A percentile compares a stretch with the other conserved stretches of the same genome.
Evolutionary conservation across 345 rosid genomes (phyloP).

Genomic region (Hevea brasiliensis): DNA sequence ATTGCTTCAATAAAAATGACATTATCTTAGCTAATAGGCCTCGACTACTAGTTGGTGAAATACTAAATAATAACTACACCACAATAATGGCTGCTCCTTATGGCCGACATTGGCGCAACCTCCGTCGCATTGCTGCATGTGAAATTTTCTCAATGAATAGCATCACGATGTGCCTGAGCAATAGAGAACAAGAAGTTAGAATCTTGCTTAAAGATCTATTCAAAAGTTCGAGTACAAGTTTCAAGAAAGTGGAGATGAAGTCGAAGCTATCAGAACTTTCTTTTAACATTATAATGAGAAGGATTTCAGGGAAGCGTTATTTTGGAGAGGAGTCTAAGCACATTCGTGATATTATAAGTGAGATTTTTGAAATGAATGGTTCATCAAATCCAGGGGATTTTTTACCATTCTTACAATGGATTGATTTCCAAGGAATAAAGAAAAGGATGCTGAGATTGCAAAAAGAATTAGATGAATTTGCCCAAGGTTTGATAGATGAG

Average conservation of each 20-base stretch:
- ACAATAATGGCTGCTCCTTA: not conserved
- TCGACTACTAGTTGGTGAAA: not conserved
- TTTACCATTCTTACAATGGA: conserved; percentile 8
- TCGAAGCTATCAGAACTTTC: not conserved
- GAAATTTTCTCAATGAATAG: conserved; percentile 5
- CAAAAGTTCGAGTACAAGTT: not conserved
- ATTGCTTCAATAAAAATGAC: not conserved
- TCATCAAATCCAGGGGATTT: too few species aligned
- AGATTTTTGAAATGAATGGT: not conserved
- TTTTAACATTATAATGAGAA: conserved; percentile 6
- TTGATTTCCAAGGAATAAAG: conserved; percentile 8
- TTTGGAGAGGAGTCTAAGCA: not conserved
- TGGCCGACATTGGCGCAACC: conserved; percentile 19
- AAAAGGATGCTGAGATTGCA: not conserved
- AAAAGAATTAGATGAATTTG: not conserved
- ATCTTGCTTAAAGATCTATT: not conserved
- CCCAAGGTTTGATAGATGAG: conserved; percentile 15
- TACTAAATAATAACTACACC: not conserved
- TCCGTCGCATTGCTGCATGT: not conserved
- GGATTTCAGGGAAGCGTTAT: conserved; percentile 14
- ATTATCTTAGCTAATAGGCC: not conserved
- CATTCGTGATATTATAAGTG: not conserved
- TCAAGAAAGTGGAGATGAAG: not conserved
- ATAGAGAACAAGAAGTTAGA: conserved; percentile 2
- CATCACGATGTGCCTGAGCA: not conserved